phyloP scores from a whole-genome alignment of 805 yeast genomes.

The Zygoascus biomembranicola region DNA sequence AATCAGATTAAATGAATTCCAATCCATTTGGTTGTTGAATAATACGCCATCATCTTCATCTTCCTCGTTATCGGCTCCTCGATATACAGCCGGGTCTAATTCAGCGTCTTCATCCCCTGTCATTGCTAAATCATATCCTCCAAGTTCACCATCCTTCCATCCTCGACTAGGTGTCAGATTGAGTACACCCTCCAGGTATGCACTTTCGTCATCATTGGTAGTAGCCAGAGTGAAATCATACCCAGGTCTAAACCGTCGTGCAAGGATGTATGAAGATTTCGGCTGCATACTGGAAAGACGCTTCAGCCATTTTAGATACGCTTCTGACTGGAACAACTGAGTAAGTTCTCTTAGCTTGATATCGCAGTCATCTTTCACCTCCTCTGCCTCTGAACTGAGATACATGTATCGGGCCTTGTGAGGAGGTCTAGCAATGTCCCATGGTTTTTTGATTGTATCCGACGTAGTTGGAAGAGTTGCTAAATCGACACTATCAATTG shows the following conservation, averaged over 20 bases:
- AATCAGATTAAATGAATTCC: constrained; percentile 74
- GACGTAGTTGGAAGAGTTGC: constrained; percentile 45
- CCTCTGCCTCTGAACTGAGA: constrained; percentile 53
- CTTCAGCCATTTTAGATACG: constrained; percentile 64
- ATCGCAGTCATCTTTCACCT: constrained; percentile 9
- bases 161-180: constrained; percentile 72
- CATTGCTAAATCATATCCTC: constrained; percentile 94
- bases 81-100: constrained; percentile 85
- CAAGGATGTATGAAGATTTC: constrained; percentile 56
- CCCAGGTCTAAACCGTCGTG: constrained; percentile 91
- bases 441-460: constrained; percentile 54
- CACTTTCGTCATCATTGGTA: constrained; percentile 34
- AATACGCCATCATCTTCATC: constrained; percentile 70
- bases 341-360: constrained; percentile 43
- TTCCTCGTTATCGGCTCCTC: constrained; percentile 43
- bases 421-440: constrained; percentile 91
- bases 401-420: constrained; percentile 85
- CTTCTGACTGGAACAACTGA: constrained; percentile 47
- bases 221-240: constrained; percentile 90
- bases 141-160: constrained; percentile 83
- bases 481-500: constrained; percentile 47
- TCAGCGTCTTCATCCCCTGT: constrained; percentile 37
- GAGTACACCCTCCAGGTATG: constrained; percentile 69
- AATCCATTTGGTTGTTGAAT: constrained; percentile 68
- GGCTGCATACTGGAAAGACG: constrained; percentile 51